Evolutionary conservation across 164 flowering plant species (phyloP).

Genomic region (Vitis labrusca): DNA sequence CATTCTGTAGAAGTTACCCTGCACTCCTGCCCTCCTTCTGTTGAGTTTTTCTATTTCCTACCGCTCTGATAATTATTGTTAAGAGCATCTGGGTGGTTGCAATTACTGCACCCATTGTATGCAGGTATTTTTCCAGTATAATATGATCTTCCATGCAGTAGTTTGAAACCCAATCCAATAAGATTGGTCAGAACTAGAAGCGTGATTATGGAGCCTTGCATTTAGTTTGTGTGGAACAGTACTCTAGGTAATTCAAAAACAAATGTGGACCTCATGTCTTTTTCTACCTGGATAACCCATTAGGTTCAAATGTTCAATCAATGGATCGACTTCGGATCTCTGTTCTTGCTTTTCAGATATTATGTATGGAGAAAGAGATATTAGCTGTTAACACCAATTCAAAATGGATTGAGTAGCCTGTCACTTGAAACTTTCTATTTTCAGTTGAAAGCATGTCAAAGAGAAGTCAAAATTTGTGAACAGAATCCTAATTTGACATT

Average conservation of each 20-base stretch:
- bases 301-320: neutral
- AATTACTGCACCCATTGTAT: no score
- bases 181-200: neutral
- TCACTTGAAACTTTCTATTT: neutral
- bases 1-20: no score
- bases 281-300: neutral
- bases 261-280: neutral
- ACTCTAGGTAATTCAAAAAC: neutral
- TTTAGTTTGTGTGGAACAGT: neutral
- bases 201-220: neutral
- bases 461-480: neutral
- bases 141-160: neutral
- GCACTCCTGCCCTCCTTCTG: no score
- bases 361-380: neutral
- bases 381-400: neutral
- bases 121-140: neutral
- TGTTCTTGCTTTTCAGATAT: neutral
- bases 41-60: no score
- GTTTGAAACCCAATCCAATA: neutral
- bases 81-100: neutral
- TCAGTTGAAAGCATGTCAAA: neutral
- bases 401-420: neutral
- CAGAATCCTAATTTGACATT: neutral
- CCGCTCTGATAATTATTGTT: no score
- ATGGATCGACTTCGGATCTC: neutral